Conservation (phyloP, 306 rosid species). For the Lotus japonicus region DNA sequence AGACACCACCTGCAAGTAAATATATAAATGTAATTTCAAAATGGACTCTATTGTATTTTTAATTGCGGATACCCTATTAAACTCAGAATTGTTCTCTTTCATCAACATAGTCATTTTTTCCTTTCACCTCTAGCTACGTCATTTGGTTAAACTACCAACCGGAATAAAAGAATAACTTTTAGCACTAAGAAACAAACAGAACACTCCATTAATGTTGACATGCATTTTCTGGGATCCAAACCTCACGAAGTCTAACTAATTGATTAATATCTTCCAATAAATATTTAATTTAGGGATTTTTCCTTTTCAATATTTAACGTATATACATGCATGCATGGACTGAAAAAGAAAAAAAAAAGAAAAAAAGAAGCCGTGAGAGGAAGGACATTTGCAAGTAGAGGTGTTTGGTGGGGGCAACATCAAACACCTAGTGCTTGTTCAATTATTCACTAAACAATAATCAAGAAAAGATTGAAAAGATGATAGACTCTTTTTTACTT, state of each 20-base stretch:
- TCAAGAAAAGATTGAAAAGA: not conserved
- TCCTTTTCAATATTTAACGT: not conserved
- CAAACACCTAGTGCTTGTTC: constrained; percentile 12
- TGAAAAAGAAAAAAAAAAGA: not conserved
- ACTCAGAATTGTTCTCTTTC: not conserved
- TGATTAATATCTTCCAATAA: not conserved
- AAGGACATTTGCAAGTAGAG: constrained; percentile 3
- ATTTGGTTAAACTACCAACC: not conserved
- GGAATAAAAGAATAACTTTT: not conserved
- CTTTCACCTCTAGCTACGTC: not conserved
- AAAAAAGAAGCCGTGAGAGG: not conserved
- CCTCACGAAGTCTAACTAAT: not conserved
- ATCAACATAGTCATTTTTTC: not conserved
- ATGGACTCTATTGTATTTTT: not conserved
- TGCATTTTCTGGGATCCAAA: constrained; percentile 15
- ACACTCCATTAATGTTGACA: not conserved
- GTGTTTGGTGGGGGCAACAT: constrained; percentile 13
- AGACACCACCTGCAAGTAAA: constrained; percentile 54
- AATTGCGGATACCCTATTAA: not conserved
- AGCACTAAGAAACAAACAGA: constrained; percentile 8
- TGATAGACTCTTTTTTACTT: not conserved
- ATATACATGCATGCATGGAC: not conserved
- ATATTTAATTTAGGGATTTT: not conserved
- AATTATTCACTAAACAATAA: constrained; percentile 14
- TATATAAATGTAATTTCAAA: not conserved